A percentile compares a stretch with the other conserved stretches of the same genome.
Evolutionary conservation across 257 asterid genomes (phyloP).

Genomic region (Oldenlandia corymbosa): DNA sequence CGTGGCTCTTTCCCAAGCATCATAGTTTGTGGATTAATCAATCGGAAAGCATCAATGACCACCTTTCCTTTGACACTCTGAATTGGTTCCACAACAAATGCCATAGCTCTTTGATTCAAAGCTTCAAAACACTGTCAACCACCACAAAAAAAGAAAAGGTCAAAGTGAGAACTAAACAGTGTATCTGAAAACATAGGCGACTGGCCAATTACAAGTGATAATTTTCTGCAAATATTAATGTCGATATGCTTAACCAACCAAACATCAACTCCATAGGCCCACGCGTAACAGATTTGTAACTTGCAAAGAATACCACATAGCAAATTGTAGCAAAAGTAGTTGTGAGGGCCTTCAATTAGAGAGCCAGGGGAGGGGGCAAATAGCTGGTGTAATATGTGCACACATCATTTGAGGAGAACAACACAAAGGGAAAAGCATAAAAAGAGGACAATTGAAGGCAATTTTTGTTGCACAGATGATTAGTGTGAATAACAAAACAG

Average conservation of each 20-base stretch:
- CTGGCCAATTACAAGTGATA: background rate
- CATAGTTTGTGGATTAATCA: conserved; percentile 97
- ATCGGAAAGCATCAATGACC: conserved; percentile 97
- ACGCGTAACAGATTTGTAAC: background rate
- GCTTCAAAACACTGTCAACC: conserved; percentile 91
- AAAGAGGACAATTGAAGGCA: no score
- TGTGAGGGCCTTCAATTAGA: no score
- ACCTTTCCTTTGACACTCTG: conserved; percentile 99
- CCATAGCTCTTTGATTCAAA: conserved; percentile 91
- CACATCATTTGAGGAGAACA: no score
- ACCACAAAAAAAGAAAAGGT: conserved; percentile 5
- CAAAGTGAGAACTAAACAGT: no score
- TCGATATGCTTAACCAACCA: background rate
- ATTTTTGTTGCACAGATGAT: no score
- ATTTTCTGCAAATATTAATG: background rate
- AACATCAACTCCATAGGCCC: background rate
- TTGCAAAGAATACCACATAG: background rate
- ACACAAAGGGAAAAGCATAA: background rate
- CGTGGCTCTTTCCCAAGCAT: conserved; percentile 99
- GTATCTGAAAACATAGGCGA: background rate
- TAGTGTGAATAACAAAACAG: no score
- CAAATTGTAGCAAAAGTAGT: background rate
- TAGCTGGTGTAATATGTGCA: no score
- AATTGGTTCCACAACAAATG: conserved; percentile 97
- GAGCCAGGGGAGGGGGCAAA: no score